Evolutionary conservation across 352 stramenopile species (phyloP).

Genomic region (Pythium periplocum): DNA sequence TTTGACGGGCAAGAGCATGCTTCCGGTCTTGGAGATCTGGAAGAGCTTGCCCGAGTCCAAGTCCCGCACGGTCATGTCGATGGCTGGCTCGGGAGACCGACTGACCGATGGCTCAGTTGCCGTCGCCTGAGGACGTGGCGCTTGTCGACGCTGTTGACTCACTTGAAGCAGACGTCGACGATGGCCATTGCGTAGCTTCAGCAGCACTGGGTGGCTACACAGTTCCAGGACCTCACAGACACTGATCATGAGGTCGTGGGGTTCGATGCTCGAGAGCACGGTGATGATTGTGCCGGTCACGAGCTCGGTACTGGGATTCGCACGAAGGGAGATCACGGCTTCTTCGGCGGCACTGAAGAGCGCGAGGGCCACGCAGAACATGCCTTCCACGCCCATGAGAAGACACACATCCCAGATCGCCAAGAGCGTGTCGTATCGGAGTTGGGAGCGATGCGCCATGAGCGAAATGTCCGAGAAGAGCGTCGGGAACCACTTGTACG

Average conservation of each 20-base stretch:
- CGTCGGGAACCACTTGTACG: conserved; percentile 88
- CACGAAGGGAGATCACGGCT: conserved; percentile 35
- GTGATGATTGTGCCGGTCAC: conserved; percentile 59
- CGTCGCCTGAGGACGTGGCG: conserved; percentile 2
- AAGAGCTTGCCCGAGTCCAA: conserved; percentile 70
- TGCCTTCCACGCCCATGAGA: conserved; percentile 72
- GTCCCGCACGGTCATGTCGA: conserved; percentile 55
- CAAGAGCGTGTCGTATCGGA: conserved; percentile 72
- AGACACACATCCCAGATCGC: conserved; percentile 79
- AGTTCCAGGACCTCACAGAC: conserved; percentile 80
- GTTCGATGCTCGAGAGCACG: conserved; percentile 38
- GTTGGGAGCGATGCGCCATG: conserved; percentile 62
- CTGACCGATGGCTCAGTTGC: not conserved
- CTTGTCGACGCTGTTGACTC: not conserved
- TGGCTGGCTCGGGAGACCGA: conserved; percentile 1
- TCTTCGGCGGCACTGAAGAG: conserved; percentile 63
- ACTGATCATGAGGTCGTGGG: conserved; percentile 61
- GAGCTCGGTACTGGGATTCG: conserved; percentile 45
- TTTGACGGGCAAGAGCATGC: conserved; percentile 47
- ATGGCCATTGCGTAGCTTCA: conserved; percentile 76
- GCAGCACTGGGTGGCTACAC: conserved; percentile 64
- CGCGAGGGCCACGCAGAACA: conserved; percentile 69
- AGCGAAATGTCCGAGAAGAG: conserved; percentile 83
- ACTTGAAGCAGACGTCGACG: conserved; percentile 36
- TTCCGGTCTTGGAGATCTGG: conserved; percentile 54